Base-by-base conservation (phyloP, 1,284 basidiomycete species). In the Fomes fomentarius region DNA sequence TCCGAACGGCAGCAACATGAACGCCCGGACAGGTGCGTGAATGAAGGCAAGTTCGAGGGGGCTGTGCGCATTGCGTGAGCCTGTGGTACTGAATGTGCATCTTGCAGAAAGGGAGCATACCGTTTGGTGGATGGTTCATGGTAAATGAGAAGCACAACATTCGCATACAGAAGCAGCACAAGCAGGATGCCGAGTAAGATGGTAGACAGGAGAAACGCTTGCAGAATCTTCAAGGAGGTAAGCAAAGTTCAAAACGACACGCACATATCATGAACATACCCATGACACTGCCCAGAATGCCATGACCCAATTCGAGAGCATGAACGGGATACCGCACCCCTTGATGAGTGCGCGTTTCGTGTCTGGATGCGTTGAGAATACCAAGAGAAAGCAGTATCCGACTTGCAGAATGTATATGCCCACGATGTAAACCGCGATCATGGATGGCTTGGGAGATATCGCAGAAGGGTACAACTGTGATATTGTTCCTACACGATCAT, bases 201-300 rank as follows among this genome's bases (percentile, higher is more conserved):
- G 0, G 86, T 87, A 0, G 84, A 78, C 2, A 78, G 40, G 9
- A 89, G 66, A 67, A 89, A 91, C 64, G 76, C 77, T 70, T 82
- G 74, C 46, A 89, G 74, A 2, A 85, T 72, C 85, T 87, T 51
- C n/a, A 3, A 14, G 24, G 37, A 42, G 15, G 11, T 28, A n/a
- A 7, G 19, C 19, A 21, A 15, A 21, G 6, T 6, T n/a, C n/a
- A n/a, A n/a, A 19, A 35, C n/a, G 38, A 15, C 25, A 47, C 30
- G 26, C 2, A 11, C 15, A 14, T 4, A 37, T 12, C 5, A 9
- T 19, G 41, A 24, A 40, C 80, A 30, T 62, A 93, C 89, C 83
- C 89, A 95, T 59, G 87, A 76, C 37, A 95, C 81, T 0, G 90
- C 89, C 91, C 93, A 96, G 3, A 83, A 70, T 0, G 89, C 92